Conservation (phyloP, 441 rosid genomes). For the Gossypium davidsonii region DNA sequence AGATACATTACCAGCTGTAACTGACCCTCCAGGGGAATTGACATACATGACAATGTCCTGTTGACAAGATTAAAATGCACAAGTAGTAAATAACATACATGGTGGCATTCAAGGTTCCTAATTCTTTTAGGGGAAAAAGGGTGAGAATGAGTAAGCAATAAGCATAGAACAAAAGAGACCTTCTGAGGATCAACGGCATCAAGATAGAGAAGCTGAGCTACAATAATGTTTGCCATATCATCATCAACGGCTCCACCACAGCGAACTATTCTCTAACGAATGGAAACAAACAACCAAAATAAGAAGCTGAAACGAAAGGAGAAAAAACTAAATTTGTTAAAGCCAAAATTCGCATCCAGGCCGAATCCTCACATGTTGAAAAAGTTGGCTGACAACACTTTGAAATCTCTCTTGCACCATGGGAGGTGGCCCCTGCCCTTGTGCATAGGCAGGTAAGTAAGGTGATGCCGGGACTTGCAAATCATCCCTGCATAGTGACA, state of each 20-base stretch:
- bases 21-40: constrained; percentile 98
- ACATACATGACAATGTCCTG: constrained; percentile 98
- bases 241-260: constrained; percentile 98
- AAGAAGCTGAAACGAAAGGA: background rate
- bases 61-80: constrained; percentile 16
- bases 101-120: background rate
- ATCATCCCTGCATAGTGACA: constrained; percentile 56
- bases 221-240: constrained; percentile 92
- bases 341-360: constrained; percentile 3
- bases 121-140: background rate
- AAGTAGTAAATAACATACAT: constrained; percentile 5
- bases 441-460: constrained; percentile 65
- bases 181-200: constrained; percentile 87
- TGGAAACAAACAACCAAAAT: constrained; percentile 14
- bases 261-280: constrained; percentile 73
- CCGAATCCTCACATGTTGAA: constrained; percentile 54
- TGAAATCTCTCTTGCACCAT: constrained; percentile 86
- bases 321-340: background rate
- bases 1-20: constrained; percentile 78
- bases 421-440: constrained; percentile 80
- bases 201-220: constrained; percentile 92
- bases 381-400: constrained; percentile 81
- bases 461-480: constrained; percentile 71
- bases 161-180: constrained; percentile 35
- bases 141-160: background rate